Evolutionary conservation across 345 rosid genomes (phyloP).

Genomic region (Garcia nutans): DNA sequence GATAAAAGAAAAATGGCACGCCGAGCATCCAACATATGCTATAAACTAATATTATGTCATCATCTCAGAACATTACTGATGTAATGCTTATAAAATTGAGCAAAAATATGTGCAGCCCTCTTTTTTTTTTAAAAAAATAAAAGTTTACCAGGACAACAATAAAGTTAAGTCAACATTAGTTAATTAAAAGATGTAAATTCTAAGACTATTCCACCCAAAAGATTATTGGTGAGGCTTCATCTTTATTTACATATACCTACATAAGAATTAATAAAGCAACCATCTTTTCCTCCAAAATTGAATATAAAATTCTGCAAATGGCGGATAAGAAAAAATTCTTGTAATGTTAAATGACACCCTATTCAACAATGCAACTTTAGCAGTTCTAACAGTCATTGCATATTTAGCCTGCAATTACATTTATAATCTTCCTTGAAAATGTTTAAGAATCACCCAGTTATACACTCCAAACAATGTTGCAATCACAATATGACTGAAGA

Average conservation of each 20-base stretch:
- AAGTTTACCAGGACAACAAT: background rate
- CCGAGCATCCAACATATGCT: background rate
- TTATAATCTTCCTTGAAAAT: too few species aligned
- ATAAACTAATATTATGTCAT: background rate
- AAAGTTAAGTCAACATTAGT: background rate
- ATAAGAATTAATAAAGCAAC: too few species aligned
- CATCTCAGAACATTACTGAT: background rate
- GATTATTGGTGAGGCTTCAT: background rate
- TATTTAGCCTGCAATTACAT: too few species aligned
- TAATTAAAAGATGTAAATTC: background rate
- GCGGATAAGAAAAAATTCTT: too few species aligned
- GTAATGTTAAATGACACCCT: too few species aligned
- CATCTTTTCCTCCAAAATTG: too few species aligned
- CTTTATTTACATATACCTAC: too few species aligned
- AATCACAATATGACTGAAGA: background rate
- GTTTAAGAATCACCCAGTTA: background rate
- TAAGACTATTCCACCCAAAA: background rate
- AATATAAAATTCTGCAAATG: too few species aligned
- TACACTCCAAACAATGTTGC: background rate
- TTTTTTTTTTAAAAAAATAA: background rate
- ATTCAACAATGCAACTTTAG: too few species aligned
- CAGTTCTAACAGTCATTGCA: too few species aligned
- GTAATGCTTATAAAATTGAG: background rate
- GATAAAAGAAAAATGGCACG: background rate
- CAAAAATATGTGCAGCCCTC: background rate